Conservation (phyloP, 1,284 basidiomycete species). For the Boletus albobrunnescens region DNA sequence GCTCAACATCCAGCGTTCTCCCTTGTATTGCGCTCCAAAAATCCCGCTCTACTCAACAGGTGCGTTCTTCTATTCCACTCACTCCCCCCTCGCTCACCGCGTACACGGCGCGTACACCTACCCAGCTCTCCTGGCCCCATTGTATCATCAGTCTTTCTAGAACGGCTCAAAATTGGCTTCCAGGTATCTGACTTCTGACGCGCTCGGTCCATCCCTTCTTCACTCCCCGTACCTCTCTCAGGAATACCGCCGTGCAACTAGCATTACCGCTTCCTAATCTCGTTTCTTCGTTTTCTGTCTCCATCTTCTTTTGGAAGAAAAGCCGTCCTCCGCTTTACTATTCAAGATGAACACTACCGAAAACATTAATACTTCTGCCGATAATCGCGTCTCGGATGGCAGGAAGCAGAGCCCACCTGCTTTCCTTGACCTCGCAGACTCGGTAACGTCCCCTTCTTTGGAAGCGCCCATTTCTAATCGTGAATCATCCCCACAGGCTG, state of each 20-base stretch:
- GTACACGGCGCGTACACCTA: slow-evolving; percentile 4
- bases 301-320: slow-evolving; percentile 48
- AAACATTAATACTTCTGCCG: slow-evolving; percentile 66
- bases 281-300: slow-evolving; percentile 54
- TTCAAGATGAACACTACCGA: slow-evolving; percentile 64
- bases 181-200: slow-evolving; percentile 44
- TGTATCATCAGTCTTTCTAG: slow-evolving; percentile 78
- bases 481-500: slow-evolving; percentile 47
- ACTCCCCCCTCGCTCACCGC: slow-evolving; percentile 14
- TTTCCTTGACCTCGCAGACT: slow-evolving; percentile 86
- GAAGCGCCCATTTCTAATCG: slow-evolving; percentile 22
- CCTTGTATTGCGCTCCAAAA: slow-evolving; percentile 36
- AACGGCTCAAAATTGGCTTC: slow-evolving; percentile 71
- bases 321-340: slow-evolving; percentile 42
- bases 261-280: slow-evolving; percentile 53
- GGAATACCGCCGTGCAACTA: slow-evolving; percentile 69
- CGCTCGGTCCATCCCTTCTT: slow-evolving; percentile 1
- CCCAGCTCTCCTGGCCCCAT: slow-evolving; percentile 46
- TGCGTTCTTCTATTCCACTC: slow-evolving; percentile 16
- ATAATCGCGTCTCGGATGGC: slow-evolving; percentile 65
- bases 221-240: slow-evolving; percentile 27
- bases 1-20: slow-evolving; percentile 37
- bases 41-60: slow-evolving; percentile 44
- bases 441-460: slow-evolving; percentile 50
- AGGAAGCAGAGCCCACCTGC: slow-evolving; percentile 82